Percentiles rank a stretch among this genome's conserved stretches.
phyloP scores from a whole-genome alignment of 2,329 filamentous ascomycete species.

The Alternaria triticimaculans region DNA sequence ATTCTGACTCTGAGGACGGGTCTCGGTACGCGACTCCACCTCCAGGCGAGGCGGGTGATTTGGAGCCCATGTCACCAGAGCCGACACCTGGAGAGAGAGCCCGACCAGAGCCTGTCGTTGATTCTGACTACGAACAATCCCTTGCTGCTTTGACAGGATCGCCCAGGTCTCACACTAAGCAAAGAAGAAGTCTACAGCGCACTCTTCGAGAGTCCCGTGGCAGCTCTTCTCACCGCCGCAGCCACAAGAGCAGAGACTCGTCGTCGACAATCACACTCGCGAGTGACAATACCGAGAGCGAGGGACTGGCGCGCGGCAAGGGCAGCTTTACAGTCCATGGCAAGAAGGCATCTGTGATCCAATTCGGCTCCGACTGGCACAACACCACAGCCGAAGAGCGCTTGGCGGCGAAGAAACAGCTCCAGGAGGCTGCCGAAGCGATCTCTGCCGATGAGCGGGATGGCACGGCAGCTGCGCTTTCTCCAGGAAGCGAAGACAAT shows the following conservation, averaged over 20 bases:
- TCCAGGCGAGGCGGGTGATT: slow-evolving; percentile 30
- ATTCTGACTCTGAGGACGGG: slow-evolving; percentile 34
- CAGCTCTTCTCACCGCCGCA: slow-evolving; percentile 69
- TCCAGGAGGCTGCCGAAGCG: slow-evolving; percentile 41
- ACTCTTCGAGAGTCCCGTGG: slow-evolving; percentile 82
- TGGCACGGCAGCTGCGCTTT: slow-evolving; percentile 28
- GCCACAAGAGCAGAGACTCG: slow-evolving; percentile 78
- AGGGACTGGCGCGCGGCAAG: slow-evolving; percentile 76
- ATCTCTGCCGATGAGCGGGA: slow-evolving; percentile 37
- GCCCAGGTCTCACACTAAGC: slow-evolving; percentile 68
- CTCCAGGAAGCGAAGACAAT: slow-evolving; percentile 21
- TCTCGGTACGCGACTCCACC: slow-evolving; percentile 44
- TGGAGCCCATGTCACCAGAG: slow-evolving; percentile 35
- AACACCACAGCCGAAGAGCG: slow-evolving; percentile 55
- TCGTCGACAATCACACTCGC: slow-evolving; percentile 65
- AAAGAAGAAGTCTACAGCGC: slow-evolving; percentile 85
- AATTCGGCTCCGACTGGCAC: slow-evolving; percentile 92
- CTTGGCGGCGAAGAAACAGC: slow-evolving; percentile 47
- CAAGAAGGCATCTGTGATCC: slow-evolving; percentile 96
- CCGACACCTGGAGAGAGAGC: slow-evolving; percentile 29
- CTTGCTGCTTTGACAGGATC: slow-evolving; percentile 41
- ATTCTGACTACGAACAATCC: slow-evolving; percentile 40
- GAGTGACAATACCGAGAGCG: slow-evolving; percentile 60
- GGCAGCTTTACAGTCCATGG: slow-evolving; percentile 96
- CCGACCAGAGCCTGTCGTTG: slow-evolving; percentile 30